A percentile compares a stretch with the other conserved stretches of the same genome.
phyloP scores from a whole-genome alignment of 1,139 yeast species.

The Wickerhamomyces sp. region DNA sequence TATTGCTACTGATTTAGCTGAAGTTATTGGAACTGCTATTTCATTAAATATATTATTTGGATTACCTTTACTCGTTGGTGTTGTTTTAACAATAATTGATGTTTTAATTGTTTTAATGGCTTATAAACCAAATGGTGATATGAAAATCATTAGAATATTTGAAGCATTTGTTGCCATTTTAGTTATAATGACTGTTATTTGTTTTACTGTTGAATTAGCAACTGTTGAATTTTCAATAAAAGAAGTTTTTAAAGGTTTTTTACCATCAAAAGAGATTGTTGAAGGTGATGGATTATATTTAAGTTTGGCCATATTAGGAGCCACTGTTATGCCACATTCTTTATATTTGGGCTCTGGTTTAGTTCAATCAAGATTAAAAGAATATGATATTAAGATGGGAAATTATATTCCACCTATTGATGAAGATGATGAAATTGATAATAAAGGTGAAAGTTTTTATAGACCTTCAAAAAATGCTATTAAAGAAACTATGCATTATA shows the following conservation, averaged over 20 bases:
- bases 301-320: constrained; percentile 72
- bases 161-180: constrained; percentile 60
- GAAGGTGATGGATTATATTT: constrained; percentile 59
- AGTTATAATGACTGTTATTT: constrained; percentile 59
- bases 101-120: constrained; percentile 65
- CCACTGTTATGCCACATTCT: constrained; percentile 83
- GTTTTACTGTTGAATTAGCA: constrained; percentile 58
- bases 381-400: constrained; percentile 52
- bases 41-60: constrained; percentile 64
- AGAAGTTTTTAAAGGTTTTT: constrained; percentile 47
- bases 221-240: constrained; percentile 40
- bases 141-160: constrained; percentile 61
- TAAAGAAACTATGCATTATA: constrained; percentile 56
- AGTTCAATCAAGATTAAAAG: constrained; percentile 69
- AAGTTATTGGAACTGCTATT: constrained; percentile 78
- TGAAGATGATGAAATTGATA: constrained; percentile 22
- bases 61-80: constrained; percentile 63
- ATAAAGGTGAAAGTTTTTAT: constrained; percentile 35
- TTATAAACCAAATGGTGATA: constrained; percentile 65
- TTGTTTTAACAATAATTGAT: constrained; percentile 65
- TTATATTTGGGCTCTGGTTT: constrained; percentile 70
- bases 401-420: constrained; percentile 26
- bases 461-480: constrained; percentile 66
- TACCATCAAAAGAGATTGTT: constrained; percentile 52
- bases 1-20: constrained; percentile 78